Percentiles rank a stretch among this genome's conserved stretches.
Evolutionary conservation across 768 basidiomycete species (phyloP).

Genomic region (Artomyces pyxidatus): DNA sequence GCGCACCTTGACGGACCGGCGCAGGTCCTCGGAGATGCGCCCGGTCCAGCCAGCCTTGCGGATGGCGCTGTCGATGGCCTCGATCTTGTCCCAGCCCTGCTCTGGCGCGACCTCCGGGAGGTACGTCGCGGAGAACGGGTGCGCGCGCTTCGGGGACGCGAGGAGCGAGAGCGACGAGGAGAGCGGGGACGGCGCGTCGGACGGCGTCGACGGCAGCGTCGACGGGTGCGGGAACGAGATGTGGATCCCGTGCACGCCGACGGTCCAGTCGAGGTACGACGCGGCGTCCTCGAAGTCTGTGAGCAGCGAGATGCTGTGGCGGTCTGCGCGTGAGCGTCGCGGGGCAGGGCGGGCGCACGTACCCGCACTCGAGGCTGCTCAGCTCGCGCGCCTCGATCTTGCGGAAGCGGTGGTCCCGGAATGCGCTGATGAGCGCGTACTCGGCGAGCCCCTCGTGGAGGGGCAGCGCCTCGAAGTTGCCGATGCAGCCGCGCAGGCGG

Average conservation of each 20-base stretch:
- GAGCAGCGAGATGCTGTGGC: constrained; percentile 74
- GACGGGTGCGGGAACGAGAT: constrained; percentile 82
- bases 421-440: constrained; percentile 88
- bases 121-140: constrained; percentile 78
- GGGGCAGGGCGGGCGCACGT: constrained; percentile 25
- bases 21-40: constrained; percentile 70
- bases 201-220: constrained; percentile 36
- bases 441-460: constrained; percentile 74
- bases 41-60: constrained; percentile 90
- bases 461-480: constrained; percentile 75
- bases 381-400: constrained; percentile 75
- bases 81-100: constrained; percentile 90
- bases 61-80: constrained; percentile 87
- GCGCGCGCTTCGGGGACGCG: constrained; percentile 14
- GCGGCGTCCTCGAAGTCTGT: constrained; percentile 85
- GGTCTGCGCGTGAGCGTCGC: constrained; percentile 5
- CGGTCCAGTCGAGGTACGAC: constrained; percentile 87
- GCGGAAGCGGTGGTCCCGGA: constrained; percentile 81
- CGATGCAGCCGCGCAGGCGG: constrained; percentile 87
- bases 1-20: constrained; percentile 66
- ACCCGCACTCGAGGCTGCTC: constrained; percentile 80
- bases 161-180: constrained; percentile 59
- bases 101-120: constrained; percentile 88
- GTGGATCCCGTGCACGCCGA: constrained; percentile 89
- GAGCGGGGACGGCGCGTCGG: constrained; percentile 61